phyloP scores from a whole-genome alignment of 116 monocot species.

The Iris pallida region DNA sequence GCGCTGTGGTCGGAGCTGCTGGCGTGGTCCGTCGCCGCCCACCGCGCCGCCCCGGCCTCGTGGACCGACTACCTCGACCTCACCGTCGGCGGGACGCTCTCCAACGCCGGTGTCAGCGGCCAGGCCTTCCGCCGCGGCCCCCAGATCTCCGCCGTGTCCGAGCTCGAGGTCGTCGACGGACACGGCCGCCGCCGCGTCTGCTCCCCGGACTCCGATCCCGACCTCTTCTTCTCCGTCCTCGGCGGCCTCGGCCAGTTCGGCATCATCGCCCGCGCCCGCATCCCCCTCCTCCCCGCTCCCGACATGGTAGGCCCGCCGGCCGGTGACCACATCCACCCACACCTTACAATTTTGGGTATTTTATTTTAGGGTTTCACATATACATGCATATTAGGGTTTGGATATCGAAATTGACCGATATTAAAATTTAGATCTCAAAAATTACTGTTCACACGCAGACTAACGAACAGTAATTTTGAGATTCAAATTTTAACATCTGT shows the following conservation, averaged over 20 bases:
- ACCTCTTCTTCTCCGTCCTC: constrained; percentile 70
- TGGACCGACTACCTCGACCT: constrained; percentile 96
- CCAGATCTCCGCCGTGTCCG: constrained; percentile 77
- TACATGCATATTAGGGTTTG: no score
- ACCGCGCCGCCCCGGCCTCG: constrained; percentile 74
- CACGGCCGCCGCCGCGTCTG: constrained; percentile 50
- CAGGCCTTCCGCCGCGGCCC: constrained; percentile 88
- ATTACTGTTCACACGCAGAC: no score
- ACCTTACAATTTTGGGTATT: no score
- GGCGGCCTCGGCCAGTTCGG: constrained; percentile 97
- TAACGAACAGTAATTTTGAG: no score
- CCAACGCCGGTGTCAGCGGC: constrained; percentile 87
- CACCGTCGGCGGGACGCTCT: constrained; percentile 81
- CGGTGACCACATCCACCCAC: no score
- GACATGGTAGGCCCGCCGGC: constrained; percentile 33
- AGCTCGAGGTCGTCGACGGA: constrained; percentile 71
- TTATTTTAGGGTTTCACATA: no score
- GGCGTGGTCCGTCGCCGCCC: constrained; percentile 63
- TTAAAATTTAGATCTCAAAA: no score
- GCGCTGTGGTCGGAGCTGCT: constrained; percentile 67
- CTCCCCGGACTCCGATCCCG: constrained; percentile 25
- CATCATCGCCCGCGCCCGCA: constrained; percentile 70
- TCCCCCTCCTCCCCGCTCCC: constrained; percentile 54
- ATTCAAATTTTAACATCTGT: no score
- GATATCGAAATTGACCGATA: no score